Conservation (phyloP, 1,139 yeast species). For the Geotrichum bryndzae region DNA sequence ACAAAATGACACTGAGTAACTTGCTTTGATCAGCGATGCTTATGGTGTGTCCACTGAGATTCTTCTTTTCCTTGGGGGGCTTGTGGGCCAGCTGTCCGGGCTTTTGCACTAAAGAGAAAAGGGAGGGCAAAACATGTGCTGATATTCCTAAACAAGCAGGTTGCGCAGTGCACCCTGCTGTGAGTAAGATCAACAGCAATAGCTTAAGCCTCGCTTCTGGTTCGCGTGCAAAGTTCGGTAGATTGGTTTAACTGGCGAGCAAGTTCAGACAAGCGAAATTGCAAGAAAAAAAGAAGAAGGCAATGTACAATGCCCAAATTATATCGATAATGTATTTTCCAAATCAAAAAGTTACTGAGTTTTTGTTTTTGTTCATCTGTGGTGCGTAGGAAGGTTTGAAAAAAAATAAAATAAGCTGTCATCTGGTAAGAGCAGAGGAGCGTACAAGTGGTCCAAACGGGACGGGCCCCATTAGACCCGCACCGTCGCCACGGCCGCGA, state of each 20-base stretch:
- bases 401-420: neutral
- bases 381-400: neutral
- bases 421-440: neutral
- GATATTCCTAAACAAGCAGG: neutral
- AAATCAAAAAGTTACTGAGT: neutral
- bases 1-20: too few species aligned
- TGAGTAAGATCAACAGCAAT: neutral
- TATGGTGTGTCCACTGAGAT: too few species aligned
- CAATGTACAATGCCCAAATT: too few species aligned
- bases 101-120: too few species aligned
- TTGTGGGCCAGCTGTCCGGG: too few species aligned
- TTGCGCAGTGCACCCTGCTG: neutral
- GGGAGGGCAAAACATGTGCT: too few species aligned
- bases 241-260: neutral
- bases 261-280: neutral
- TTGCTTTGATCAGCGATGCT: too few species aligned
- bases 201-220: too few species aligned
- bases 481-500: neutral
- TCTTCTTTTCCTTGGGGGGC: too few species aligned
- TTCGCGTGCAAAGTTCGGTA: neutral
- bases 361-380: slow-evolving; percentile 1
- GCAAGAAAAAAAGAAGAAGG: too few species aligned
- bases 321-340: too few species aligned
- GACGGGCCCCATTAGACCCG: neutral
- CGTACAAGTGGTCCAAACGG: neutral